Evolutionary conservation across 352 stramenopile genomes (phyloP).

Genomic region (Globisporangium radiosum): DNA sequence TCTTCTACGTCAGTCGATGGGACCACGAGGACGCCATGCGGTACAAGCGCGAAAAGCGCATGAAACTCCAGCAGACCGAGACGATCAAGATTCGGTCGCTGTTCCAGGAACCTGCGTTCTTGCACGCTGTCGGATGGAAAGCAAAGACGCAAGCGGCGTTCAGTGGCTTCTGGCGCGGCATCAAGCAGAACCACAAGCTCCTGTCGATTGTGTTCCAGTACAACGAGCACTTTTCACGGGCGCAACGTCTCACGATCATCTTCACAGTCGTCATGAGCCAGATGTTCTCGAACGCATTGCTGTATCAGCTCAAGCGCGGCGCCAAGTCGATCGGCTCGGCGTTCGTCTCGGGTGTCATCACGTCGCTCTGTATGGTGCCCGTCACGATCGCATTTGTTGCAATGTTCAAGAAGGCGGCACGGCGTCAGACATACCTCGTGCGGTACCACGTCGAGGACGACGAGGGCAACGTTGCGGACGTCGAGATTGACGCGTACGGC

Average conservation of each 20-base stretch:
- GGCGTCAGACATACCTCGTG: slow-evolving; percentile 51
- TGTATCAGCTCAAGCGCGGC: slow-evolving; percentile 47
- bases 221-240: slow-evolving; percentile 58
- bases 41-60: slow-evolving; percentile 28
- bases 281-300: slow-evolving; percentile 64
- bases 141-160: slow-evolving; percentile 35
- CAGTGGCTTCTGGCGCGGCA: slow-evolving; percentile 31
- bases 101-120: slow-evolving; percentile 57
- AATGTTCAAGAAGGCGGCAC: slow-evolving; percentile 68
- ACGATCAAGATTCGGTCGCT: slow-evolving; percentile 51
- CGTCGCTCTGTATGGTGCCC: slow-evolving; percentile 56
- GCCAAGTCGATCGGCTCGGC: slow-evolving; percentile 38
- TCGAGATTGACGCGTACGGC: slow-evolving; percentile 62
- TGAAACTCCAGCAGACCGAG: slow-evolving; percentile 30
- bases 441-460: slow-evolving; percentile 61
- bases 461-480: slow-evolving; percentile 47
- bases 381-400: slow-evolving; percentile 56
- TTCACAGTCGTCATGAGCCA: slow-evolving; percentile 67
- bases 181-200: slow-evolving; percentile 68
- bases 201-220: slow-evolving; percentile 69
- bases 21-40: slow-evolving; percentile 36
- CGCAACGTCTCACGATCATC: slow-evolving; percentile 56
- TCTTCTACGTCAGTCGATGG: slow-evolving; percentile 62
- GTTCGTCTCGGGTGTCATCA: slow-evolving; percentile 50
- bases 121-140: slow-evolving; percentile 36